A percentile compares a stretch with the other conserved stretches of the same genome.
Evolutionary conservation across 2,329 filamentous ascomycete genomes (phyloP).

Genomic region (Neofusicoccum sp.): DNA sequence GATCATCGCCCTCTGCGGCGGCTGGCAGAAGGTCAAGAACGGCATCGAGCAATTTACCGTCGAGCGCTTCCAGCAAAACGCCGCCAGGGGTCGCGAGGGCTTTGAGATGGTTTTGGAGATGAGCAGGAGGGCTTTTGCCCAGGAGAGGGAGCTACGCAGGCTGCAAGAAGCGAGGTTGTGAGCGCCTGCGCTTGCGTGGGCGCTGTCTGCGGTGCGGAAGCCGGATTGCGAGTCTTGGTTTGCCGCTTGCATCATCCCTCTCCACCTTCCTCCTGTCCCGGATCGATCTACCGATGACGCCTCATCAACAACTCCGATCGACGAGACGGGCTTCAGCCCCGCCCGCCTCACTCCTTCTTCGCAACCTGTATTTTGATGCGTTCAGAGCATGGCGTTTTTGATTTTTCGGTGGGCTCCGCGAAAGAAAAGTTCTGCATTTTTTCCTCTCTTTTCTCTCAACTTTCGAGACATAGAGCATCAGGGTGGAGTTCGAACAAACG

Average conservation of each 20-base stretch:
- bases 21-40: conserved; percentile 97
- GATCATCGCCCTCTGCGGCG: conserved; percentile 91
- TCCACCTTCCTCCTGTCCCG: not conserved
- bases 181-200: not conserved
- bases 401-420: not conserved
- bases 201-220: not conserved
- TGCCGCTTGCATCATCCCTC: conserved; percentile 8
- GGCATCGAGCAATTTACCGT: conserved; percentile 92
- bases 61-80: conserved; percentile 88
- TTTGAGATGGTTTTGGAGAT: conserved; percentile 95
- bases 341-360: not conserved
- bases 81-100: conserved; percentile 84
- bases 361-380: not conserved
- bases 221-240: not conserved
- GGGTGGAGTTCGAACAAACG: not conserved
- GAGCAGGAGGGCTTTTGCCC: conserved; percentile 86
- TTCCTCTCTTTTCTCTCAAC: not conserved
- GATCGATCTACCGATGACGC: not conserved
- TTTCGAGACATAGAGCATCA: conserved; percentile 10
- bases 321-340: not conserved
- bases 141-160: conserved; percentile 71
- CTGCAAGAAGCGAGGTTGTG: conserved; percentile 36
- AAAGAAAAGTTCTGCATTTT: conserved; percentile 14
- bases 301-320: not conserved
- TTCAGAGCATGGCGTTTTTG: conserved; percentile 15